Conservation (phyloP, 2,329 filamentous ascomycete genomes). For the Ophiostoma sp. region DNA sequence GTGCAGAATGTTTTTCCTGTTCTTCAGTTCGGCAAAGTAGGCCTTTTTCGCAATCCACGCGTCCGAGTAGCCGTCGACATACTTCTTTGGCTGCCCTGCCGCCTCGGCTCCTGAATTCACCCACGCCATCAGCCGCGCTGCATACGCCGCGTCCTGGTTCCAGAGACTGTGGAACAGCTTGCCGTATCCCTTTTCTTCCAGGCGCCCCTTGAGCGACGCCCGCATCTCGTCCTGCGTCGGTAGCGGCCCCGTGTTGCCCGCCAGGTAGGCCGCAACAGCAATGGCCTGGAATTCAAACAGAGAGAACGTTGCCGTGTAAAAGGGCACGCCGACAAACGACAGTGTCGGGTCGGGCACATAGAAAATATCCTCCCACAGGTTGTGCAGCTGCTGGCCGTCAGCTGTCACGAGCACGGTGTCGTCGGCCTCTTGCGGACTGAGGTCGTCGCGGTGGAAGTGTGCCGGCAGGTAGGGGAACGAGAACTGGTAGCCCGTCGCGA, state of each 20-base stretch:
- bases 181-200: constrained; percentile 33
- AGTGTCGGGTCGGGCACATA: constrained; percentile 63
- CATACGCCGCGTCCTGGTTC: constrained; percentile 30
- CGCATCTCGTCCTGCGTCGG: constrained; percentile 41
- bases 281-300: constrained; percentile 67
- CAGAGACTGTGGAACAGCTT: constrained; percentile 38
- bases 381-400: constrained; percentile 53
- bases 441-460: constrained; percentile 40
- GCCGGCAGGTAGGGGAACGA: constrained; percentile 50
- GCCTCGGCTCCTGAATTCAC: constrained; percentile 17
- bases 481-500: constrained; percentile 59
- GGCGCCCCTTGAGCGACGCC: constrained; percentile 34
- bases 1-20: constrained; percentile 18
- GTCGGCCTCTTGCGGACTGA: constrained; percentile 32
- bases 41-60: constrained; percentile 18
- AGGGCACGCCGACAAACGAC: constrained; percentile 59
- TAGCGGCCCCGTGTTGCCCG: constrained; percentile 43
- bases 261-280: constrained; percentile 52
- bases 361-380: constrained; percentile 60
- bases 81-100: background rate
- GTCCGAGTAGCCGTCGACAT: constrained; percentile 17
- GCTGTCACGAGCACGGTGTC: constrained; percentile 31
- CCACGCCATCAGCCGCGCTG: constrained; percentile 29
- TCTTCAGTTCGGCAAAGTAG: constrained; percentile 1
- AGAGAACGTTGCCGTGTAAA: constrained; percentile 62